These are phyloP conservation scores for Cryphonectria japonica DNA, from an alignment of 2,329 filamentous ascomycete species.

Conservation along the genomic window DNA sequence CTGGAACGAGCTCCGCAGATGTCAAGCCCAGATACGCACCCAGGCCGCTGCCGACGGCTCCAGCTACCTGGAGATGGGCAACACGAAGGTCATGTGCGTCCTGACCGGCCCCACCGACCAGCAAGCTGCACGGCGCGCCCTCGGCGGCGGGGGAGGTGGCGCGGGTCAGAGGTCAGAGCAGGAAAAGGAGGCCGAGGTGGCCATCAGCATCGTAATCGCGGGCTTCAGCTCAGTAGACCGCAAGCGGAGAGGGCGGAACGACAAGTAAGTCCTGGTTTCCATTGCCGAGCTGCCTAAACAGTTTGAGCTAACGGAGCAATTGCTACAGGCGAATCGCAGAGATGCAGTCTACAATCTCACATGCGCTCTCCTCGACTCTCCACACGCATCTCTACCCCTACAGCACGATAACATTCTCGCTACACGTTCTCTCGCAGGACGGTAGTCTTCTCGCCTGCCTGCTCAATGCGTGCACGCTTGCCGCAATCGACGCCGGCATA, in stretches of 20 bases:
- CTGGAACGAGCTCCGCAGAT: constrained; percentile 94
- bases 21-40: constrained; percentile 87
- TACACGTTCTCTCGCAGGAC: constrained; percentile 89
- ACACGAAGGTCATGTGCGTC: constrained; percentile 95
- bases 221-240: constrained; percentile 88
- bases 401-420: constrained; percentile 77
- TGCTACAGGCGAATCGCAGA: constrained; percentile 72
- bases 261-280: constrained; percentile 65
- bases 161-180: constrained; percentile 34
- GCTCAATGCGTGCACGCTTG: constrained; percentile 88
- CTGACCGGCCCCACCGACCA: constrained; percentile 82
- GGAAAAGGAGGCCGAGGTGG: constrained; percentile 65
- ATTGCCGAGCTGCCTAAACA: neutral
- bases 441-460: constrained; percentile 88
- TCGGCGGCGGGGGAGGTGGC: constrained; percentile 47
- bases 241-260: constrained; percentile 72
- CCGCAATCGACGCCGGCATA: constrained; percentile 90
- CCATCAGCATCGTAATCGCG: constrained; percentile 81
- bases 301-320: neutral
- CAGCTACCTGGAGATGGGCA: constrained; percentile 93
- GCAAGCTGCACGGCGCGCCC: constrained; percentile 43
- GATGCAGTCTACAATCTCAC: constrained; percentile 77
- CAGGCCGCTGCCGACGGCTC: constrained; percentile 93
- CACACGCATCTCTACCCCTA: constrained; percentile 90
- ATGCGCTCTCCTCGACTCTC: constrained; percentile 75